Conservation (phyloP, 345 rosid species). For the Populus davidiana region DNA sequence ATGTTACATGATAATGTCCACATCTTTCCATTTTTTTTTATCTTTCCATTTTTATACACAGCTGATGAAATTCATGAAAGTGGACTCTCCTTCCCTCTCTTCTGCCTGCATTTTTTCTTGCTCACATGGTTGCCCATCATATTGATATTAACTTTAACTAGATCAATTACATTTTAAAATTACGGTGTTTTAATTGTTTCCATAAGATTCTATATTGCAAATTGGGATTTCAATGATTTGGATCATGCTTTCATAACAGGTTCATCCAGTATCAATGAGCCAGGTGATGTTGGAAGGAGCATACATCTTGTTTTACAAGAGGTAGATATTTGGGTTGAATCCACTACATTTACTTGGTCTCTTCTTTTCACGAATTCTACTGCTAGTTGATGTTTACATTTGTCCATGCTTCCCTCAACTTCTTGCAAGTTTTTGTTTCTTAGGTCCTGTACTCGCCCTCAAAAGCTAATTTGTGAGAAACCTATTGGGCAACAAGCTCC, state of each 20-base stretch:
- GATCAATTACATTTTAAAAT: background rate
- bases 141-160: background rate
- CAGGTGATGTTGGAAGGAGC: conserved; percentile 96
- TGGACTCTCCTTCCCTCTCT: background rate
- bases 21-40: too few relatives aligned
- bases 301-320: conserved; percentile 78
- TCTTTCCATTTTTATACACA: background rate
- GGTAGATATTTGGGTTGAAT: conserved; percentile 37
- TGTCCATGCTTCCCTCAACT: background rate
- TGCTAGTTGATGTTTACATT: background rate
- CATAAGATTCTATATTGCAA: background rate
- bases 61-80: background rate
- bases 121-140: background rate
- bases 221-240: background rate
- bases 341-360: background rate
- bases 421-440: conserved; percentile 11
- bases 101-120: background rate
- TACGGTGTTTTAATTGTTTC: conserved; percentile 1
- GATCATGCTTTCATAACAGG: conserved; percentile 38
- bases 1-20: too few relatives aligned
- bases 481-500: conserved; percentile 26
- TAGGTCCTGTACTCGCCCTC: conserved; percentile 74
- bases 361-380: background rate
- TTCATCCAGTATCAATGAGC: conserved; percentile 62
- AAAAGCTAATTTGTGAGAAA: conserved; percentile 35